phyloP scores from a whole-genome alignment of 345 rosid genomes.

The Gossypium herbaceum region DNA sequence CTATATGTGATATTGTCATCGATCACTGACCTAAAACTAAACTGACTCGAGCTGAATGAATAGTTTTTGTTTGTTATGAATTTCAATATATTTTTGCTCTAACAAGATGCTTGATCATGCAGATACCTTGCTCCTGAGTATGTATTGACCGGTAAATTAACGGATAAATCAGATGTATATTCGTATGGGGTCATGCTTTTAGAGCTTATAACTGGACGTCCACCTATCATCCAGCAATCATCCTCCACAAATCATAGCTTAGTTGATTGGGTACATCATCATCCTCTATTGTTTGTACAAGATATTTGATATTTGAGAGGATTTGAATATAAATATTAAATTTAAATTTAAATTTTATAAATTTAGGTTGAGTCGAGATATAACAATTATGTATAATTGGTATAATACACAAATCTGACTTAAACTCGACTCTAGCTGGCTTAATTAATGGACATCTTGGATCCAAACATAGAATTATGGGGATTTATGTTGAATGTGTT shows the following conservation, averaged over 20 bases:
- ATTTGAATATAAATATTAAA: too few relatives aligned
- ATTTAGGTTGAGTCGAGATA: too few relatives aligned
- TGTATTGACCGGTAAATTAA: constrained; percentile 71
- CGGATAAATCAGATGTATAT: constrained; percentile 77
- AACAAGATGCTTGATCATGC: not conserved
- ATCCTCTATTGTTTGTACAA: not conserved
- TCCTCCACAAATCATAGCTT: constrained; percentile 46
- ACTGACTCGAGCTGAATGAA: not conserved
- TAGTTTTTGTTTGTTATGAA: not conserved
- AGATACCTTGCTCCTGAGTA: constrained; percentile 69
- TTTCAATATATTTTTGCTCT: not conserved
- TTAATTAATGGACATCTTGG: too few relatives aligned
- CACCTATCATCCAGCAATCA: constrained; percentile 44
- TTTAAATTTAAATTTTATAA: too few relatives aligned
- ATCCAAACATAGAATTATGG: too few relatives aligned
- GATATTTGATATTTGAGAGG: too few relatives aligned
- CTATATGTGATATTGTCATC: too few relatives aligned
- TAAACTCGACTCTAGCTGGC: too few relatives aligned
- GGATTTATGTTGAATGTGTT: not conserved
- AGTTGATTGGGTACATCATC: constrained; percentile 64
- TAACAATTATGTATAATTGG: too few relatives aligned
- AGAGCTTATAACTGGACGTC: constrained; percentile 70
- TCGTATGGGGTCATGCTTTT: constrained; percentile 74
- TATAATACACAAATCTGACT: too few relatives aligned
- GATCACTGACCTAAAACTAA: too few relatives aligned